Evolutionary conservation across 352 stramenopile genomes (phyloP).

Genomic region (Bremia lactucae): DNA sequence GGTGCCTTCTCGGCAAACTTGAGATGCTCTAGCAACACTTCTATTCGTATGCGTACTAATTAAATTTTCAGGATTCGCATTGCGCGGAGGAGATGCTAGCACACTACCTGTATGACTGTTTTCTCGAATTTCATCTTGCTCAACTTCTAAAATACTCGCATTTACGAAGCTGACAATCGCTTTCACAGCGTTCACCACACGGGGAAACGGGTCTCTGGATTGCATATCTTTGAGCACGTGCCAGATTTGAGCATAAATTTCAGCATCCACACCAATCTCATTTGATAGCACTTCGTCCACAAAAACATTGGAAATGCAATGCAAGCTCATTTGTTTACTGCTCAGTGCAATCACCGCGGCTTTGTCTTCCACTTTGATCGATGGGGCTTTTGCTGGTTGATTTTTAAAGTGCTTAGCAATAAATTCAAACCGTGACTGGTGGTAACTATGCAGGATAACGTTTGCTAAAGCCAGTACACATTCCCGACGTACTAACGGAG

Average conservation of each 20-base stretch:
- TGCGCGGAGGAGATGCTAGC: constrained; percentile 19
- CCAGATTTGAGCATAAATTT: constrained; percentile 84
- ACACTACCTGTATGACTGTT: constrained; percentile 18
- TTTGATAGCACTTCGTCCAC: constrained; percentile 34
- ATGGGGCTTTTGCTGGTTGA: constrained; percentile 12
- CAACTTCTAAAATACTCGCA: constrained; percentile 36
- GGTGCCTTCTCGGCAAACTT: constrained; percentile 33
- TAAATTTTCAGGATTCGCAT: constrained; percentile 9
- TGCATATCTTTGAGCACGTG: constrained; percentile 74
- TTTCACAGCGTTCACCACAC: constrained; percentile 52
- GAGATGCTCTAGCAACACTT: constrained; percentile 2
- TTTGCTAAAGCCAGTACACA: constrained; percentile 76
- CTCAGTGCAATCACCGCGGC: no score
- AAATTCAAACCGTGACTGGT: constrained; percentile 75
- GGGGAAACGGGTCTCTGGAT: constrained; percentile 79
- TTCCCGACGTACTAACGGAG: constrained; percentile 74
- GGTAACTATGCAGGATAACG: constrained; percentile 80
- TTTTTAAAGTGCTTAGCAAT: constrained; percentile 78
- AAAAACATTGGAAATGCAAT: constrained; percentile 18
- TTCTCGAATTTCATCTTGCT: constrained; percentile 38
- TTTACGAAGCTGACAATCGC: constrained; percentile 57
- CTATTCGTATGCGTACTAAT: constrained; percentile 10
- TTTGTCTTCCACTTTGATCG: no score
- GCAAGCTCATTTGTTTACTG: constrained; percentile 8
- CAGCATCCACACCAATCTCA: constrained; percentile 44